These are phyloP conservation scores for Dothideomycetes sp. DNA, from an alignment of 2,329 filamentous ascomycete genomes.

Conservation along the genomic window DNA sequence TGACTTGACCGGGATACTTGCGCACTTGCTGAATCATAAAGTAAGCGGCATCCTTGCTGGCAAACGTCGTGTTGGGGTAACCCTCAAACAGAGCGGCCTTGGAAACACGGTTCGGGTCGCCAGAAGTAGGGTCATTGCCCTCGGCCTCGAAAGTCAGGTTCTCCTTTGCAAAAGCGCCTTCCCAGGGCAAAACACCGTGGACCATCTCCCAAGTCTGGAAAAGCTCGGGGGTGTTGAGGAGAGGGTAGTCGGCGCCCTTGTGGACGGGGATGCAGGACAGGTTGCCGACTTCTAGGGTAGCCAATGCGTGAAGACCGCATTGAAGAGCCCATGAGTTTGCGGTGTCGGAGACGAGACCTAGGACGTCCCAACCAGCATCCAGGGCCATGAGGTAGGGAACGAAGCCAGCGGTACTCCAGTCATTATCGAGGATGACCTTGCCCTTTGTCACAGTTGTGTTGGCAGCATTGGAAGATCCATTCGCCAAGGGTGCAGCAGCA, in stretches of 20 bases:
- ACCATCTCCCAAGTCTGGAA: conserved; percentile 38
- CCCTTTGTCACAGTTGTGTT: conserved; percentile 8
- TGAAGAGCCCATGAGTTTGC: conserved; percentile 40
- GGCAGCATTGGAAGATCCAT: too few species aligned
- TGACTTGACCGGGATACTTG: conserved; percentile 43
- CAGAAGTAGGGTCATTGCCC: conserved; percentile 39
- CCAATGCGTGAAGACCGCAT: conserved; percentile 37
- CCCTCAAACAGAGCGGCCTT: conserved; percentile 37
- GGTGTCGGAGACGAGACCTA: conserved; percentile 35
- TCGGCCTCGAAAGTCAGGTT: conserved; percentile 35
- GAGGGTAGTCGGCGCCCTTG: conserved; percentile 38
- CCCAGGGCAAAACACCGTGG: conserved; percentile 37
- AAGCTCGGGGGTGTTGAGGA: conserved; percentile 37
- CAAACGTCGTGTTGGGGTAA: conserved; percentile 37
- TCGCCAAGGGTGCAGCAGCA: conserved; percentile 6
- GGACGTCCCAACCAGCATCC: conserved; percentile 36
- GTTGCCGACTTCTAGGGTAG: conserved; percentile 38
- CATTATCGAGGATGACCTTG: conserved; percentile 39
- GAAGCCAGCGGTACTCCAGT: conserved; percentile 36
- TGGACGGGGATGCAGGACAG: conserved; percentile 42
- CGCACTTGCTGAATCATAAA: conserved; percentile 40
- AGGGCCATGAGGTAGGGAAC: conserved; percentile 38
- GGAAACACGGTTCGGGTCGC: conserved; percentile 35
- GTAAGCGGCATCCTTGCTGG: conserved; percentile 32
- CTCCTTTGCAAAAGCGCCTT: conserved; percentile 37